Evolutionary conservation across 495 filamentous ascomycete genomes (phyloP), one percentile per base, ranked within the genome.

Genomic region (Lepraria neglecta): DNA sequence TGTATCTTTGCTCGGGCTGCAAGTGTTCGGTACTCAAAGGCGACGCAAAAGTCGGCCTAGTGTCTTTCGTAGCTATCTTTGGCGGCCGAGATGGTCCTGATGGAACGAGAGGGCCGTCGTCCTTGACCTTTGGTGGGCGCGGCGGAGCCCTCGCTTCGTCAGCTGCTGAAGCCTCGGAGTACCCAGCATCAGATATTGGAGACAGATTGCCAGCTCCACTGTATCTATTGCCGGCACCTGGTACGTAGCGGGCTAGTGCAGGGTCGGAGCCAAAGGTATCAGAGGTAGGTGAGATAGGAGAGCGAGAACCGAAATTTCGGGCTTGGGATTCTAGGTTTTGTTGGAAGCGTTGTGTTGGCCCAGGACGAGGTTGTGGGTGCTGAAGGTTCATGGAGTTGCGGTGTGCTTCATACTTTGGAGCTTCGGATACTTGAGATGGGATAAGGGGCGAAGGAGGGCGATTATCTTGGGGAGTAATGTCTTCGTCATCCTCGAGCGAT

Each of bases 381-480:
- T 92, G 85, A 7, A 97, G 75, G 68, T 92, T 91, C 33, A 95
- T 74, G 50, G 89, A 95, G 70, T 94, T 88, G 54, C 92, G 89
- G 72, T 96, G 89, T 19, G 89, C 90, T 68, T 89, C 85, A 70
- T 96, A 96, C 70, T 95, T 95, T 35, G 91, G 90, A 60, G 90
- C 86, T 69, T 96, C 91, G 27, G 90, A 88, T 19, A 80, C 74
- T 65, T 83, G 70, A 47, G 82, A 79, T 15, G 84, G 86, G 21
- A 87, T 78, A 33, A 88, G 70, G 3, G 85, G 84, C 0, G 82
- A 85, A 2, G 83, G 78, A 30, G 83, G 80, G 5, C 82, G 76
- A 62, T 80, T 76, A 44, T 83, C 77, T 58, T 71, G 59, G 9
- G 43, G 19, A 0, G 31, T 24, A 15, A 78, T 64, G 58, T 77